Base-by-base conservation (phyloP, 495 filamentous ascomycete species). In the Lasiosphaeria hispida region DNA sequence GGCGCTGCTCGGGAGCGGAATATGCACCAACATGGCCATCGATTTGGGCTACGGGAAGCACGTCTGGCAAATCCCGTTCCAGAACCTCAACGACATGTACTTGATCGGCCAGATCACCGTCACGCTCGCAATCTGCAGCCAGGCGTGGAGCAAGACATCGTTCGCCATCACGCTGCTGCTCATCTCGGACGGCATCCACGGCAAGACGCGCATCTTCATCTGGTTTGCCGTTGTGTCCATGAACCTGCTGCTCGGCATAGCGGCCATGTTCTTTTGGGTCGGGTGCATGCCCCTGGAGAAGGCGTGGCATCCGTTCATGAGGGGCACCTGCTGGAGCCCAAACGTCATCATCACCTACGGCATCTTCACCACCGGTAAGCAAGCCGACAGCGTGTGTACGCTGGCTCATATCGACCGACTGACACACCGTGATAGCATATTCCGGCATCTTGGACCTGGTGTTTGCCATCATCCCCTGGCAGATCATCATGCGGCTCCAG, bases 261-360 rank as follows among this genome's bases (percentile, higher is more conserved):
- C 63, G 30, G 70, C 69, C 49, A 69, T 77, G 38, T 68, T 76
- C 42, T 68, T 67, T n/a, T 77, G 68, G 58, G 41, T 75, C 0
- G 63, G 68, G 35, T 77, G 75, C 59, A 53, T 65, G 35, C 75
- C 75, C 7, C 42, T 70, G 19, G 41, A 67, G n/a, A 72, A 70
- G 42, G 65, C 64, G 5, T 76, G 74, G 74, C 56, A 72, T 18
- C 55, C 44, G 2, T 45, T 45, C 19, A 60, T 59, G 14, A 55
- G 23, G 9, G 68, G 68, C 0, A 63, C 59, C 0, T 77, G 75
- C 51, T 77, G 74, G 74, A 61, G 61, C 35, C 61, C 55, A 1
- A 57, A 60, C 35, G 55, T 67, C 3, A 53, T 61, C 14, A 48
- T 67, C 34, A 48, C 59, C 1, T 67, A 64, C 47, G 56, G 52